Evolutionary conservation across 2,329 filamentous ascomycete genomes (phyloP), one percentile per base, ranked within the genome.

Genomic region (Ascochyta fabae): DNA sequence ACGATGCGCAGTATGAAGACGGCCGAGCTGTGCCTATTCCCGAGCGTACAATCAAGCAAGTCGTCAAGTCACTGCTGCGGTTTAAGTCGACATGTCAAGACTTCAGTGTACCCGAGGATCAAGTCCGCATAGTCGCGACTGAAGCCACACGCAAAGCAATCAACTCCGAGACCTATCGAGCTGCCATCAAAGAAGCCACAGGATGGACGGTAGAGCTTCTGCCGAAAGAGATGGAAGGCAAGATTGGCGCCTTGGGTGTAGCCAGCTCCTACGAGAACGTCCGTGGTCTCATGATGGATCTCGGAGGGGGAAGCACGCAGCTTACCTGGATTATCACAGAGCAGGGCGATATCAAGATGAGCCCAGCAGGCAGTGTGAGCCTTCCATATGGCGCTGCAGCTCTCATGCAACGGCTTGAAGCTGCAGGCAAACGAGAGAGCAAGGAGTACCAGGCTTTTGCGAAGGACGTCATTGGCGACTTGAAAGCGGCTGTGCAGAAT

Each of bases 141-240:
- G 93, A 96, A 75, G 93, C 93, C 4, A 95, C 93, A 72, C 86
- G 93, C 40, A 90, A 87, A 23, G 91, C 93, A 6, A 75, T 84
- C 54, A 97, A 97, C 68, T 86, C 88, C 0, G 79, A 79, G 19
- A 83, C 86, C 1, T 91, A 95, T 76, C 80, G 90, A 1, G 72
- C 78, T 0, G 81, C 83, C 29, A 93, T 97, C 60, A 79, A 82
- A 39, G 71, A 80, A 3, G 79, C 79, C 2, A 88, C 87, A 0
- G 89, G 87, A 1, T 87, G 92, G 77, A 79, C 80, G 0, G 89
- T 96, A 0, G 82, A 85, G 45, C 81, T 96, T 58, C 79, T 96
- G 12, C 84, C 88, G 1, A 93, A 93, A 49, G 85, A 87, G 61
- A 90, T 92, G 31, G 93, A 97, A 77, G 93, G 91, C 0, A 79